phyloP scores from a whole-genome alignment of 768 basidiomycete genomes.

The Mycena rebaudengoi region DNA sequence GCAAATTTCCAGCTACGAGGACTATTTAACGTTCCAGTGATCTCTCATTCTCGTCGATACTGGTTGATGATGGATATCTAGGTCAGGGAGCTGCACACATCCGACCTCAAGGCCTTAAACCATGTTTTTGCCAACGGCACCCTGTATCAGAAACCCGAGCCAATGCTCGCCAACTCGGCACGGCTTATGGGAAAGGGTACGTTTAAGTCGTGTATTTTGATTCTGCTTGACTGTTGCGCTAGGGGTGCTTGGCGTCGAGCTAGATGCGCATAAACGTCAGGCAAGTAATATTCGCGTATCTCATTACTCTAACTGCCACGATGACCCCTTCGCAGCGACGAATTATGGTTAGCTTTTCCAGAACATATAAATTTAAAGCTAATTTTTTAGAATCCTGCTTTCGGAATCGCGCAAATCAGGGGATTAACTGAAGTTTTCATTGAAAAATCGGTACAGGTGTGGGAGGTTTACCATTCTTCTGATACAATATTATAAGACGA shows the following conservation, averaged over 20 bases:
- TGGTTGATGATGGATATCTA: background rate
- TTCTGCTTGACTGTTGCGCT: no score
- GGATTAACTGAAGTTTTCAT: background rate
- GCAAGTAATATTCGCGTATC: conserved; percentile 25
- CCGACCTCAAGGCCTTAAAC: background rate
- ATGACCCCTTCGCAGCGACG: background rate
- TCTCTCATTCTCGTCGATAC: background rate
- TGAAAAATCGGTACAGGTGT: background rate
- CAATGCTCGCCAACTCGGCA: background rate
- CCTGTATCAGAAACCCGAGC: no score
- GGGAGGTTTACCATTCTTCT: background rate
- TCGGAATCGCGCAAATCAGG: background rate
- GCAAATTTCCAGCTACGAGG: background rate
- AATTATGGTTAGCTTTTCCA: background rate
- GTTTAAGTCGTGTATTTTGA: no score
- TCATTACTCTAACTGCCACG: background rate
- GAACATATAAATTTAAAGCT: background rate
- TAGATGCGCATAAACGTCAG: conserved; percentile 48
- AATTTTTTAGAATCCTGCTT: background rate
- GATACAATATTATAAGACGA: background rate
- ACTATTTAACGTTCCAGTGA: background rate
- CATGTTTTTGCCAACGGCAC: background rate
- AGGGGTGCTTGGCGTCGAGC: conserved; percentile 47
- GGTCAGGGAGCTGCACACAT: conserved; percentile 3
- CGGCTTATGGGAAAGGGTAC: conserved; percentile 31